Evolutionary conservation across 1,139 yeast species (phyloP).

Genomic region (Kodamaea sp.): DNA sequence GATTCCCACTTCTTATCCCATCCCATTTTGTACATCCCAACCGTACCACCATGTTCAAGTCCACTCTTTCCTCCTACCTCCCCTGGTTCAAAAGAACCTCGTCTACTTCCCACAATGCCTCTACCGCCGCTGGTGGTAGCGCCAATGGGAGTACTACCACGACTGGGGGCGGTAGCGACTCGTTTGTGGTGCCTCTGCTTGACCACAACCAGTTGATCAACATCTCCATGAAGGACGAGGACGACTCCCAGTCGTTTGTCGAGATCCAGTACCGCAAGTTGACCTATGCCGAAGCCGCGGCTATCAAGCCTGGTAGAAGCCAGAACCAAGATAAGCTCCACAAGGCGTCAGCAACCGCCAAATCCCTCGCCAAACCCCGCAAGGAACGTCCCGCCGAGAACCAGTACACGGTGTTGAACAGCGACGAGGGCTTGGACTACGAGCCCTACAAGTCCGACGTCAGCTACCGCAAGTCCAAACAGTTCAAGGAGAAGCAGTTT

Average conservation of each 20-base stretch:
- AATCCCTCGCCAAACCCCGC: slow-evolving; percentile 8
- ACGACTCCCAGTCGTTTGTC: slow-evolving; percentile 35
- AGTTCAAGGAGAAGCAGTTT: slow-evolving; percentile 16
- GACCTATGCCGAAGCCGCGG: slow-evolving; percentile 49
- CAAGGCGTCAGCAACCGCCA: neutral
- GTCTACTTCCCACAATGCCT: neutral
- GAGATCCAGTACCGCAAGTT: slow-evolving; percentile 39
- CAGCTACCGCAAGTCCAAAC: slow-evolving; percentile 13
- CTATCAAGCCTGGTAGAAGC: slow-evolving; percentile 18
- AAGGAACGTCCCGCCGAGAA: slow-evolving; percentile 9
- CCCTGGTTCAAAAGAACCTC: slow-evolving; percentile 22
- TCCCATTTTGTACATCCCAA: too few species aligned
- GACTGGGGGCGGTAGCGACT: slow-evolving; percentile 5
- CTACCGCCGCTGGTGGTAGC: slow-evolving; percentile 1
- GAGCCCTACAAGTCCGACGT: slow-evolving; percentile 12
- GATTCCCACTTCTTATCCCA: neutral
- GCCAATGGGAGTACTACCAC: too few species aligned
- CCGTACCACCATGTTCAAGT: slow-evolving; percentile 26
- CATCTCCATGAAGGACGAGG: slow-evolving; percentile 36
- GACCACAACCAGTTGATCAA: slow-evolving; percentile 30
- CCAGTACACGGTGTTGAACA: slow-evolving; percentile 12
- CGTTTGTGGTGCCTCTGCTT: slow-evolving; percentile 31
- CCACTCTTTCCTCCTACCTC: slow-evolving; percentile 14
- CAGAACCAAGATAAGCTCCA: slow-evolving; percentile 5
- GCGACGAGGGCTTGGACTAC: slow-evolving; percentile 6